Evolutionary conservation across 805 yeast genomes (phyloP).

Genomic region (Torulaspora microellipsoides): DNA sequence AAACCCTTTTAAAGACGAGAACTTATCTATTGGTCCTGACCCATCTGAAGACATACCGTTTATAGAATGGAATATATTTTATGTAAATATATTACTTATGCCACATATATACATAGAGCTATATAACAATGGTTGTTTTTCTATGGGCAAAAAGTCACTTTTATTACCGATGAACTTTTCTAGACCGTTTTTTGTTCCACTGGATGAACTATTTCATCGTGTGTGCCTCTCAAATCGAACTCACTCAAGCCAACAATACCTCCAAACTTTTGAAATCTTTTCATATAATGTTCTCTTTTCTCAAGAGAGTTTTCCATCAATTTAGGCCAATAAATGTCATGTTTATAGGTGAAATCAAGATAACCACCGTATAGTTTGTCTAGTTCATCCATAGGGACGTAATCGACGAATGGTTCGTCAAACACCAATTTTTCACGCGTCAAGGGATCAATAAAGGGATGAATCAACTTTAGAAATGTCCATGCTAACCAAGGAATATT

Average conservation of each 20-base stretch:
- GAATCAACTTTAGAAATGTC: conserved; percentile 85
- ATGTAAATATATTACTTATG: no score
- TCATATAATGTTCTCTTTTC: conserved; percentile 59
- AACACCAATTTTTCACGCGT: conserved; percentile 91
- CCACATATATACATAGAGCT: no score
- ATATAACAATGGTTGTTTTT: no score
- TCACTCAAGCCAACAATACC: conserved; percentile 74
- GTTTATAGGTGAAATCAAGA: conserved; percentile 79
- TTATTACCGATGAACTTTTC: no score
- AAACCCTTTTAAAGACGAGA: conserved; percentile 54
- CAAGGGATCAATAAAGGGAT: conserved; percentile 93
- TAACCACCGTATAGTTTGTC: conserved; percentile 82
- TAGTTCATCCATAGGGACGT: conserved; percentile 75
- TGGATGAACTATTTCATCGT: conserved; percentile 29
- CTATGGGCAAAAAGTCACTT: no score
- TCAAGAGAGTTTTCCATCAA: conserved; percentile 55
- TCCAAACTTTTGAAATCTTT: conserved; percentile 70
- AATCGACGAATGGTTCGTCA: conserved; percentile 81
- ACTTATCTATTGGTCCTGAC: neutral
- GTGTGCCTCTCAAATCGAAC: conserved; percentile 58
- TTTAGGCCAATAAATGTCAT: conserved; percentile 72
- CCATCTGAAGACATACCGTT: no score
- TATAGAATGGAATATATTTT: no score
- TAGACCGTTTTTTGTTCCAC: conserved; percentile 11
- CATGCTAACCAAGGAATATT: conserved; percentile 94